A percentile compares a stretch with the other conserved stretches of the same genome.
phyloP scores from a whole-genome alignment of 805 yeast genomes.

The Cyberlindnera euphorbiae region DNA sequence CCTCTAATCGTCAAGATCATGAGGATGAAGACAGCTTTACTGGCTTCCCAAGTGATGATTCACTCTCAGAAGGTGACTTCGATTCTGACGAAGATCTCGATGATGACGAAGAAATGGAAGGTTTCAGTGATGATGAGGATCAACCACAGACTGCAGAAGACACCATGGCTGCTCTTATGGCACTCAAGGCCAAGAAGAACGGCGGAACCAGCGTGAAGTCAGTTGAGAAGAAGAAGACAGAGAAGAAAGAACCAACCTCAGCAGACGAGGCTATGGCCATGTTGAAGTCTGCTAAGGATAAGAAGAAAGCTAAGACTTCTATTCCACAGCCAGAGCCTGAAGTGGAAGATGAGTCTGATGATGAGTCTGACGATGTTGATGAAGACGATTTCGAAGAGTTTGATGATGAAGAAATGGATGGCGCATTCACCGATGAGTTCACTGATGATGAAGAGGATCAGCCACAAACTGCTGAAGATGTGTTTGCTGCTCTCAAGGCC shows the following conservation, averaged over 20 bases:
- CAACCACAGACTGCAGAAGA: conserved; percentile 32
- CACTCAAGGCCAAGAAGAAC: conserved; percentile 14
- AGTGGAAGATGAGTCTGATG: conserved; percentile 13
- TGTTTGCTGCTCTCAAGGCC: conserved; percentile 40
- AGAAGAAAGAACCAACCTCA: conserved; percentile 18
- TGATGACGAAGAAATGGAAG: conserved; percentile 22
- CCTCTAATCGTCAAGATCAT: conserved; percentile 8
- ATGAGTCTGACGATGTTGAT: conserved; percentile 24
- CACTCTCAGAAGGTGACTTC: conserved; percentile 14
- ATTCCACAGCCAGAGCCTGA: neutral
- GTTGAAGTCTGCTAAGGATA: conserved; percentile 28
- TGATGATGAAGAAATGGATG: conserved; percentile 18
- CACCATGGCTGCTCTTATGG: conserved; percentile 40
- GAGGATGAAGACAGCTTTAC: conserved; percentile 22
- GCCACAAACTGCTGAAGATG: conserved; percentile 37
- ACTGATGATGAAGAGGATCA: conserved; percentile 28
- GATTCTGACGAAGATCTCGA: conserved; percentile 18
- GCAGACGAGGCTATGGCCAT: conserved; percentile 24
- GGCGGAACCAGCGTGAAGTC: neutral
- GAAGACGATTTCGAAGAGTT: conserved; percentile 4
- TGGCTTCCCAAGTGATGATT: conserved; percentile 13
- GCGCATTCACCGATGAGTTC: conserved; percentile 9
- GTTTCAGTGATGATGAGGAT: conserved; percentile 25
- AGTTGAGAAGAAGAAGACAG: conserved; percentile 15
- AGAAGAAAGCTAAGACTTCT: no score